Evolutionary conservation across 139 green algal genomes (phyloP), one percentile per base, ranked within the genome.

Genomic region (Mychonastes homosphaera): DNA sequence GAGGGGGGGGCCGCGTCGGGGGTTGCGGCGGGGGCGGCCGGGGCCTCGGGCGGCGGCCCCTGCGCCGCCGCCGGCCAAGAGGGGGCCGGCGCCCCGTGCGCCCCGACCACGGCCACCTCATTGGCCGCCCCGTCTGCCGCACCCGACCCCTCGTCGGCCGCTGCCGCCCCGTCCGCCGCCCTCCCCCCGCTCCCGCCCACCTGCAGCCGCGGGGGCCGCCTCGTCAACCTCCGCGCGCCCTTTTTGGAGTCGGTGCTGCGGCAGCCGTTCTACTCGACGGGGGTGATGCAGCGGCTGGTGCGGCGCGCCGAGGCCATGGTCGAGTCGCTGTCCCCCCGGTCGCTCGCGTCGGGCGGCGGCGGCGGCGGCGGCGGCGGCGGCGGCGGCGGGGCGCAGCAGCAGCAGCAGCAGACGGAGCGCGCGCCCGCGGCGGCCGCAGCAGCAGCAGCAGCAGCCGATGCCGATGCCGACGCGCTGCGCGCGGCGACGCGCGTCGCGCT

Each of bases 201-300:
- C 10, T 23, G 12, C 44, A 51, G 44, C 44, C 16, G 12, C 12
- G n/a, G n/a, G n/a, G n/a, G n/a, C n/a, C n/a, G n/a, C n/a, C n/a
- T n/a, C n/a, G n/a, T n/a, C 12, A 15, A n/a, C 38, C 13, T 44
- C 13, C 15, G 38, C 38, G 38, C 13, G 13, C 38, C 38, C 38
- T 44, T 44, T 12, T 44, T 44, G 38, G 12, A n/a, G n/a, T n/a
- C n/a, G n/a, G n/a, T n/a, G n/a, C n/a, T n/a, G n/a, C n/a, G n/a
- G 50, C 77, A 83, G 75, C 81, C 83, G 19, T 90, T 88, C 58
- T 77, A 74, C 21, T 79, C 68, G 28, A 91, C 81, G 28, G 74
- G 70, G 24, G 57, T 74, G 27, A 86, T 90, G 70, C 77, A 58
- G 47, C 55, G 62, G 12, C 66, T 90, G 53, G 79, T 86, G 6